A percentile compares a stretch with the other conserved stretches of the same genome.
phyloP scores from a whole-genome alignment of 1,139 yeast genomes.

The Candida smagusa region DNA sequence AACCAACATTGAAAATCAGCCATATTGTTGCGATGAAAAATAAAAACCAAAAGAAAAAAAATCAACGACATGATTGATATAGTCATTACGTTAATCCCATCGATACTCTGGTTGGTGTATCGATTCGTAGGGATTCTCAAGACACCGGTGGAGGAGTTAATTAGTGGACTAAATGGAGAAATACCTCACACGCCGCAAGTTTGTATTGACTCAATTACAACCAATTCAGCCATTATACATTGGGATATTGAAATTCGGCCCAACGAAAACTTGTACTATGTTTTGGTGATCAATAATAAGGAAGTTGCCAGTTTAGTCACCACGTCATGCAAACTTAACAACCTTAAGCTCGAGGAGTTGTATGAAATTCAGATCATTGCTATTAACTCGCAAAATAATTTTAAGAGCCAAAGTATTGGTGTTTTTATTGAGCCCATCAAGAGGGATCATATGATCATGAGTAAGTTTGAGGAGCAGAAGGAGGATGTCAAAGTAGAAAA shows the following conservation, averaged over 20 bases:
- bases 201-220: constrained; percentile 37
- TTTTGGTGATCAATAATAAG: constrained; percentile 33
- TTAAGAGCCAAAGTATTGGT: constrained; percentile 34
- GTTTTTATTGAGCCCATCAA: constrained; percentile 20
- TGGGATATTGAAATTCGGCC: constrained; percentile 38
- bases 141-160: constrained; percentile 37
- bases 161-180: constrained; percentile 36
- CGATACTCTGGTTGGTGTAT: constrained; percentile 41
- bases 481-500: neutral
- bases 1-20: too few relatives aligned
- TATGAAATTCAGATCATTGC: constrained; percentile 42
- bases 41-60: constrained; percentile 1
- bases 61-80: constrained; percentile 32
- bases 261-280: constrained; percentile 36
- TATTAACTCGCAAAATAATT: constrained; percentile 35
- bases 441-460: neutral
- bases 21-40: too few relatives aligned
- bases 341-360: constrained; percentile 25
- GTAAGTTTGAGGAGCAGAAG: neutral
- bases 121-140: constrained; percentile 34
- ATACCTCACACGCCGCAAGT: constrained; percentile 42
- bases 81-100: constrained; percentile 41
- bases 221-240: constrained; percentile 33
- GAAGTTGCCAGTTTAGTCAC: constrained; percentile 40
- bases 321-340: constrained; percentile 36